Conservation (phyloP, 192 early-diverging fungal species). For the Chytriomyces confervae region DNA sequence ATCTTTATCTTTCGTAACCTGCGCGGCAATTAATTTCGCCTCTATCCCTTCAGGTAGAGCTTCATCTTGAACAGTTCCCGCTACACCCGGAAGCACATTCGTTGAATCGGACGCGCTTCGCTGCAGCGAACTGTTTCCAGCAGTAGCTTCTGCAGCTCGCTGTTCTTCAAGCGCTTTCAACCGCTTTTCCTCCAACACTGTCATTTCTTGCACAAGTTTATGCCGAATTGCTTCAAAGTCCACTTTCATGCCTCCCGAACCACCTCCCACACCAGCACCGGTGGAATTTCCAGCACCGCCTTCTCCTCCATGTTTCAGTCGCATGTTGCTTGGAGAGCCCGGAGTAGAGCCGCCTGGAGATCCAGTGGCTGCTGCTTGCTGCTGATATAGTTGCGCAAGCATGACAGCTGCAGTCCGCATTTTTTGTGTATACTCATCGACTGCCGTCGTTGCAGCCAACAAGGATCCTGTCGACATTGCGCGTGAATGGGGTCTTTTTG, state of each 20-base stretch:
- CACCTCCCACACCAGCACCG: not conserved
- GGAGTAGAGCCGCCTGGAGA: conserved; percentile 26
- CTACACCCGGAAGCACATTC: not conserved
- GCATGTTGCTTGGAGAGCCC: conserved; percentile 19
- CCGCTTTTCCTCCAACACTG: conserved; percentile 87
- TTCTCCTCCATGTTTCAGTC: conserved; percentile 10
- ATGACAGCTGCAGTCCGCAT: conserved; percentile 97
- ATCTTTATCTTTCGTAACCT: conserved; percentile 74
- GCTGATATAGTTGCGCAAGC: conserved; percentile 92
- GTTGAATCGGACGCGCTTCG: not conserved
- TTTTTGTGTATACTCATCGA: conserved; percentile 87
- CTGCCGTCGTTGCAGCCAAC: conserved; percentile 39
- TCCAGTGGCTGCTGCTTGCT: conserved; percentile 51
- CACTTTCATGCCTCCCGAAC: conserved; percentile 35
- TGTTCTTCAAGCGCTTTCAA: conserved; percentile 51
- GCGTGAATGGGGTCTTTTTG: conserved; percentile 27
- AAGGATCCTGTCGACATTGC: not conserved
- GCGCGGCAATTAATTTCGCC: conserved; percentile 35
- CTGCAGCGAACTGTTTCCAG: not conserved
- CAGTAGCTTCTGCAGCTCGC: not conserved
- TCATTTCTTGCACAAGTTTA: conserved; percentile 93
- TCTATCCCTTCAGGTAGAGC: conserved; percentile 64
- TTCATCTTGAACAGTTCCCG: conserved; percentile 46
- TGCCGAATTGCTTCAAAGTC: conserved; percentile 85
- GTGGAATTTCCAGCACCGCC: not conserved